These are phyloP conservation scores for Stylonectria norvegica DNA, from an alignment of 2,329 filamentous ascomycete genomes.

Conservation along the genomic window DNA sequence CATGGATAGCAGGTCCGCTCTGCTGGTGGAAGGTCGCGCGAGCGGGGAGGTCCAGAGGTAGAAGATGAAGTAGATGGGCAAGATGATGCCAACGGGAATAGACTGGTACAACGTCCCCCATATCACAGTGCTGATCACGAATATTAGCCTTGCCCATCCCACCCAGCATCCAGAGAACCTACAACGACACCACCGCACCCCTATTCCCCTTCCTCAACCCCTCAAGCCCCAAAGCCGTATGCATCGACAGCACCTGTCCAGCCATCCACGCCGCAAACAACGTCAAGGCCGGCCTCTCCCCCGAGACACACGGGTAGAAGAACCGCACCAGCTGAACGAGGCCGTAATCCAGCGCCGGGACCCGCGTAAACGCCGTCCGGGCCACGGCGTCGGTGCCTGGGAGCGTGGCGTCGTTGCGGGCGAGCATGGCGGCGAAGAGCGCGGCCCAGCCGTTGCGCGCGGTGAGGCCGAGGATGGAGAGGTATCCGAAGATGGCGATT, in stretches of 20 bases:
- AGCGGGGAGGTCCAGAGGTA: conserved; percentile 21
- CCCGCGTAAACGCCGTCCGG: conserved; percentile 15
- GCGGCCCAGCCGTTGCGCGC: neutral
- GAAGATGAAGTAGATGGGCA: conserved; percentile 21
- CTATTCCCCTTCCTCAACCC: conserved; percentile 17
- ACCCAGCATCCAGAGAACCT: conserved; percentile 1
- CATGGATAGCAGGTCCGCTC: conserved; percentile 10
- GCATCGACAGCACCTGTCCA: conserved; percentile 19
- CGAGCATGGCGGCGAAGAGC: neutral
- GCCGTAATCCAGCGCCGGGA: conserved; percentile 14
- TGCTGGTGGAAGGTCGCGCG: conserved; percentile 1
- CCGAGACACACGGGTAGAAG: conserved; percentile 15
- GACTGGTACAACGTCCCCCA: conserved; percentile 24
- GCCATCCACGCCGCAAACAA: conserved; percentile 19
- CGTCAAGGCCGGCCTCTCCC: conserved; percentile 9
- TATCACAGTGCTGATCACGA: conserved; percentile 10
- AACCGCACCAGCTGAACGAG: conserved; percentile 15
- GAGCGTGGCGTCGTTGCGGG: neutral
- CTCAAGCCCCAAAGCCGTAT: conserved; percentile 16
- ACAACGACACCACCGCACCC: conserved; percentile 18
- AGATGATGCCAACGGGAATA: conserved; percentile 19
- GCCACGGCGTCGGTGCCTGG: neutral
- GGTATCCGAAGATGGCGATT: neutral
- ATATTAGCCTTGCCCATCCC: neutral
- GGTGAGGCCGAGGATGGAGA: neutral